Evolutionary conservation across 2,329 filamentous ascomycete species (phyloP).

Genomic region (Thielaviopsis punctulata): DNA sequence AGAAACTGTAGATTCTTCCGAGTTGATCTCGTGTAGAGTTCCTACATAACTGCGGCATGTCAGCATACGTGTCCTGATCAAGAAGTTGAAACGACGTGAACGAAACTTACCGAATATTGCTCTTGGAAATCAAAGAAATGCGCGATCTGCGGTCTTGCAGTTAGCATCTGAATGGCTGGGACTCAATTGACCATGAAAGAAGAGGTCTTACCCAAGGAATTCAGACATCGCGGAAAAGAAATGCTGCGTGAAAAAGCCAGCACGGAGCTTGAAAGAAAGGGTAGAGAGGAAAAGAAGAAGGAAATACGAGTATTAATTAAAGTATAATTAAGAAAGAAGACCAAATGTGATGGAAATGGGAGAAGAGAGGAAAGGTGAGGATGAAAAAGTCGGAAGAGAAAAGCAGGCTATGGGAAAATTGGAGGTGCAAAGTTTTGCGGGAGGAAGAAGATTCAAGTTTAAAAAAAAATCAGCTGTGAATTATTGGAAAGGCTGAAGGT

Average conservation of each 20-base stretch:
- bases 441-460: constrained; percentile 1
- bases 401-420: constrained; percentile 4
- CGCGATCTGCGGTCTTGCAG: constrained; percentile 45
- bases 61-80: constrained; percentile 5
- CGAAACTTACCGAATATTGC: constrained; percentile 70
- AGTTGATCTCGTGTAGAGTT: constrained; percentile 93
- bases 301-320: constrained; percentile 16
- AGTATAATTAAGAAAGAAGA: constrained; percentile 19
- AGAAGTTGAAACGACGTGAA: background rate
- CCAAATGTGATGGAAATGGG: background rate
- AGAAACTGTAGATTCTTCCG: constrained; percentile 88
- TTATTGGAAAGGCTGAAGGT: constrained; percentile 7
- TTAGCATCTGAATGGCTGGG: constrained; percentile 17
- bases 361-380: constrained; percentile 3
- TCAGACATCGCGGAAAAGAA: constrained; percentile 33
- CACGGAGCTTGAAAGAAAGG: constrained; percentile 19
- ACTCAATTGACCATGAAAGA: constrained; percentile 14
- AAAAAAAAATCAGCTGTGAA: constrained; percentile 1
- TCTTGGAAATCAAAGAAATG: constrained; percentile 94
- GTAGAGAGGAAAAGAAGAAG: constrained; percentile 12
- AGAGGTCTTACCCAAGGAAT: constrained; percentile 37
- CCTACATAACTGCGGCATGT: constrained; percentile 63
- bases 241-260: constrained; percentile 26
- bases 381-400: constrained; percentile 5
- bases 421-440: constrained; percentile 1